These are phyloP conservation scores for Adansonia grandidieri DNA, from an alignment of 441 rosid species.

Conservation along the genomic window DNA sequence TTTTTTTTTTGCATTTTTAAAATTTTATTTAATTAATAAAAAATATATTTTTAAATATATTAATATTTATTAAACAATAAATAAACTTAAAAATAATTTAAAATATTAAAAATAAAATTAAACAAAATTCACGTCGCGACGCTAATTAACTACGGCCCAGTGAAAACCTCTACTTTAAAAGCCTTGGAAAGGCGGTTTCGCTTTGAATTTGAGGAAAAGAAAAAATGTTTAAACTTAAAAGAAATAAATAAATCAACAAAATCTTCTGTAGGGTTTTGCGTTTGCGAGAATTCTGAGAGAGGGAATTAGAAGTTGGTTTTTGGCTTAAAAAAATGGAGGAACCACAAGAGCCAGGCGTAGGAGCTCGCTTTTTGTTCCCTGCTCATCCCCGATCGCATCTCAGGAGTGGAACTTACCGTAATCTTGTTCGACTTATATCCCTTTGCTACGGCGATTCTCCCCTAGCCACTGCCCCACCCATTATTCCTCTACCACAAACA, in stretches of 20 bases:
- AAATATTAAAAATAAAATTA: too few species aligned
- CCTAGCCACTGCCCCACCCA: constrained; percentile 47
- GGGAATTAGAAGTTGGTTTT: constrained; percentile 17
- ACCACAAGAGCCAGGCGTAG: constrained; percentile 5
- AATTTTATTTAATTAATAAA: too few species aligned
- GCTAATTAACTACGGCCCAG: too few species aligned
- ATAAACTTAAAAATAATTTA: too few species aligned
- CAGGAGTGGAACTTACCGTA: constrained; percentile 50
- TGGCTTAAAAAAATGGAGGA: constrained; percentile 37
- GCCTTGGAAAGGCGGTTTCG: constrained; percentile 1
- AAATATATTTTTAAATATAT: too few species aligned
- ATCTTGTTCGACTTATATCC: constrained; percentile 57
- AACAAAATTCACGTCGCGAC: too few species aligned
- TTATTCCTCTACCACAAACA: constrained; percentile 37
- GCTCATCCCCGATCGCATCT: constrained; percentile 45
- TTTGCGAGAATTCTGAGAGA: neutral
- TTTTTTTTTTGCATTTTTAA: too few species aligned
- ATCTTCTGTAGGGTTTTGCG: neutral
- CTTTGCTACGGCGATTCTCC: constrained; percentile 51
- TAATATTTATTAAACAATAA: too few species aligned
- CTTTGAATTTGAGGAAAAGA: neutral
- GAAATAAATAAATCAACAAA: neutral
- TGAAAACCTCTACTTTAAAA: neutral
- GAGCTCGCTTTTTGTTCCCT: constrained; percentile 25
- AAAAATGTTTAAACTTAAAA: neutral